Conservation (phyloP, 2,329 filamentous ascomycete genomes). For the Sporothrix pallida region DNA sequence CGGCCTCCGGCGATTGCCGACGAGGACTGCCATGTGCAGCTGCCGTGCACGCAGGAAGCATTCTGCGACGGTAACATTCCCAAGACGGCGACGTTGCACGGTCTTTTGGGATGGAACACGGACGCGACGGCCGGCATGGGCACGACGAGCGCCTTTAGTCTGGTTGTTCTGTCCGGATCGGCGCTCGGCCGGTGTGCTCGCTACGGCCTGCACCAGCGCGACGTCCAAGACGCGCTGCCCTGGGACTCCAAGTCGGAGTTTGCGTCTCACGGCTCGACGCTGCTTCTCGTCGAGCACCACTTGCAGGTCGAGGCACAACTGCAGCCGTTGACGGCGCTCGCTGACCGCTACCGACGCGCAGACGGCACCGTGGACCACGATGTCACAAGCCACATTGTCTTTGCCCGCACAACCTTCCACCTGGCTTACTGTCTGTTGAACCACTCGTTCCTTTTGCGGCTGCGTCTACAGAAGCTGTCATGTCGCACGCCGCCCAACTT, state of each 20-base stretch:
- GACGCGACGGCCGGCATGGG: background rate
- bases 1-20: conserved; percentile 10
- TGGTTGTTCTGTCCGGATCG: background rate
- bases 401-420: conserved; percentile 1
- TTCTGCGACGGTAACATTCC: background rate
- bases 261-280: conserved; percentile 2
- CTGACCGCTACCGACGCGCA: background rate
- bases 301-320: background rate
- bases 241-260: conserved; percentile 16
- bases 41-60: conserved; percentile 2
- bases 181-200: conserved; percentile 5
- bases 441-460: background rate
- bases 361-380: conserved; percentile 1
- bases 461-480: background rate
- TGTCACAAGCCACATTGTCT: conserved; percentile 8
- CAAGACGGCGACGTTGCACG: conserved; percentile 1
- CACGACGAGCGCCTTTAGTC: background rate
- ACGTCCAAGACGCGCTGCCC: conserved; percentile 4
- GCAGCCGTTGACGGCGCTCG: background rate
- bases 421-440: conserved; percentile 1
- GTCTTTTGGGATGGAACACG: background rate
- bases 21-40: conserved; percentile 16
- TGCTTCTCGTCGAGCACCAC: background rate
- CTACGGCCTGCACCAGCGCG: conserved; percentile 6
- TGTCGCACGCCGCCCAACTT: conserved; percentile 5